phyloP scores from a whole-genome alignment of 441 rosid species.

The Adansonia grandidieri region DNA sequence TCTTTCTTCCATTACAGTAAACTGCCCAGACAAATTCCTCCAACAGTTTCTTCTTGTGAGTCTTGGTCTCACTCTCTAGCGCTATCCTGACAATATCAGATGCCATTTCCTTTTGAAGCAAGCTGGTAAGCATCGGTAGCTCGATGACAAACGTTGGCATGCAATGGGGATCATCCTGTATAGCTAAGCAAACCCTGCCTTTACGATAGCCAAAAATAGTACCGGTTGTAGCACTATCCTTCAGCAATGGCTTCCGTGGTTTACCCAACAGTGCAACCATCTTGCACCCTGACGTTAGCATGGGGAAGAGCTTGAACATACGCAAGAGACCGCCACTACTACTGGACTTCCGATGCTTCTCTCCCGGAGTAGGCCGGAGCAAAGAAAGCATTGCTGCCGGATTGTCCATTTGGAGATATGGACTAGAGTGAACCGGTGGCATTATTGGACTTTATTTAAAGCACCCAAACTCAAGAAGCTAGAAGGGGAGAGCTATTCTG shows the following conservation, averaged over 20 bases:
- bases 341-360: slow-evolving; percentile 54
- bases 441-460: slow-evolving; percentile 31
- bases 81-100: slow-evolving; percentile 81
- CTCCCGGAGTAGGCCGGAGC: slow-evolving; percentile 56
- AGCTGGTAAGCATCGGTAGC: slow-evolving; percentile 72
- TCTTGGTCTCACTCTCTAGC: slow-evolving; percentile 85
- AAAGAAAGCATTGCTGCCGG: slow-evolving; percentile 59
- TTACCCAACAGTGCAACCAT: slow-evolving; percentile 81
- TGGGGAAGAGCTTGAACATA: slow-evolving; percentile 87
- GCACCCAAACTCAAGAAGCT: not conserved
- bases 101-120: slow-evolving; percentile 87
- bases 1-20: slow-evolving; percentile 82
- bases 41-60: slow-evolving; percentile 68
- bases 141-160: slow-evolving; percentile 76
- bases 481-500: not conserved
- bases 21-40: slow-evolving; percentile 93
- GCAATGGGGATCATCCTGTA: slow-evolving; percentile 92
- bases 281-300: slow-evolving; percentile 95
- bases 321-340: slow-evolving; percentile 68
- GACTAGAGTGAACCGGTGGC: slow-evolving; percentile 77
- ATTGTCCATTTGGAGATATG: slow-evolving; percentile 70
- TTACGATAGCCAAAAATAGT: slow-evolving; percentile 83
- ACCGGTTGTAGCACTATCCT: slow-evolving; percentile 78
- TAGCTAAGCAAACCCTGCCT: slow-evolving; percentile 75
- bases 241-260: slow-evolving; percentile 71